Conservation (phyloP, 2,329 filamentous ascomycete species). For the Harringtonia aguacate region DNA sequence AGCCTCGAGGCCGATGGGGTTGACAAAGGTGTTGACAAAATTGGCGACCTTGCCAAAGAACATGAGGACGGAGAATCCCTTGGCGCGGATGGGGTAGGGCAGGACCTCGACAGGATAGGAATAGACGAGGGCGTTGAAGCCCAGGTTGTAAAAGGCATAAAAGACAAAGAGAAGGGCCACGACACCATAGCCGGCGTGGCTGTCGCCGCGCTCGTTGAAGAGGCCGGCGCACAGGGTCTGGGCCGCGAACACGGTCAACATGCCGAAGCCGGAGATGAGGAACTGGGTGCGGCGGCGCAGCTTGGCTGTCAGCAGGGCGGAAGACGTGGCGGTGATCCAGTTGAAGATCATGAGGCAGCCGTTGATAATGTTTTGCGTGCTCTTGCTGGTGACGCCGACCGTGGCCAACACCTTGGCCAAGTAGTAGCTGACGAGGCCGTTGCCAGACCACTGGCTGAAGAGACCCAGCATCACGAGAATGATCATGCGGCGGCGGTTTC, state of each 20-base stretch:
- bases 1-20: conserved; percentile 15
- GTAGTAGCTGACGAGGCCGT: conserved; percentile 40
- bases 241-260: conserved; percentile 40
- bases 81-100: conserved; percentile 18
- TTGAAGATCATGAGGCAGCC: too few species aligned
- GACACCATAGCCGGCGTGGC: conserved; percentile 19
- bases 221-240: conserved; percentile 29
- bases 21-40: conserved; percentile 21
- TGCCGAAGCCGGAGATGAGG: conserved; percentile 36
- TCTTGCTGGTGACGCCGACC: conserved; percentile 32
- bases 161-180: conserved; percentile 53
- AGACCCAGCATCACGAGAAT: conserved; percentile 39
- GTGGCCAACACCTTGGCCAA: conserved; percentile 33
- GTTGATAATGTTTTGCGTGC: conserved; percentile 35
- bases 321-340: conserved; percentile 37
- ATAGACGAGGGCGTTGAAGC: conserved; percentile 57
- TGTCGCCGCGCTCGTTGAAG: conserved; percentile 20
- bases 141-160: conserved; percentile 54
- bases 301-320: conserved; percentile 31
- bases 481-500: conserved; percentile 37
- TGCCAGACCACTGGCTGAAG: conserved; percentile 44
- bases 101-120: conserved; percentile 27
- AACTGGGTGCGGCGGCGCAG: conserved; percentile 39
- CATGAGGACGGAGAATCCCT: conserved; percentile 22
- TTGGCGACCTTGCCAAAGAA: conserved; percentile 19